Base-by-base conservation (phyloP, 1,139 yeast genomes). In the Groenewaldozyma auringiensis region DNA sequence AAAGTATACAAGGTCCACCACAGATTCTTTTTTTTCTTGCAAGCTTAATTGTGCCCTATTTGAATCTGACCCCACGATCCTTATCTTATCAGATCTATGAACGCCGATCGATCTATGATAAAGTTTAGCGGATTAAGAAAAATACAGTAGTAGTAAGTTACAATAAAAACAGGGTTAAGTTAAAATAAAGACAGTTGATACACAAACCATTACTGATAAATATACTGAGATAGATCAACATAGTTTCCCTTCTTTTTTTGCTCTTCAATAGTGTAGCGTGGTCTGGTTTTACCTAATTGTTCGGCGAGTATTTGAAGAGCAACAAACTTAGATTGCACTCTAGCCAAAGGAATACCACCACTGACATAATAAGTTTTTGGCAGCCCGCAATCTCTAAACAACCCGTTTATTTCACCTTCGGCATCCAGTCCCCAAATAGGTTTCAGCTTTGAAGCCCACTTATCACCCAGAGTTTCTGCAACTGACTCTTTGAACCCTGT, bases 401-500 rank as follows among this genome's bases (percentile, higher is more conserved):
- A 42, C n/a, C 53, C 47, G 25, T 47, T 42, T 31, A 56, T 31
- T 34, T 51, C 59, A 38, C 55, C 55, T 39, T 51, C 53, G 16
- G 49, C 52, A 40, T 58, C 61, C n/a, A 58, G 46, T 2, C 63
- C 63, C 63, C 63, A 59, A 21, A 55, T 53, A 9, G 48, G 50
- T 17, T 47, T 48, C 34, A 57, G 27, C 32, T 36, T 37, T 20
- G 44, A 29, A 16, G 53, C 56, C n/a, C 44, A 46, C 36, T 48
- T 21, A 25, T 25, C 35, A 9, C 46, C 49, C 14, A 49, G 42
- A 21, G 67, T 57, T 44, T 61, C 60, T 45, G 60, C 57, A 2
- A 69, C 72, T 32, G 74, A 66, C 31, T 70, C 72, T 53, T 59
- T 65, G 70, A 69, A 67, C 52, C 68, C 68, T 32, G 69, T 61